These are phyloP conservation scores for Ophiocordyceps polyrhachis-furcata DNA, from an alignment of 2,329 filamentous ascomycete genomes.

Conservation along the genomic window DNA sequence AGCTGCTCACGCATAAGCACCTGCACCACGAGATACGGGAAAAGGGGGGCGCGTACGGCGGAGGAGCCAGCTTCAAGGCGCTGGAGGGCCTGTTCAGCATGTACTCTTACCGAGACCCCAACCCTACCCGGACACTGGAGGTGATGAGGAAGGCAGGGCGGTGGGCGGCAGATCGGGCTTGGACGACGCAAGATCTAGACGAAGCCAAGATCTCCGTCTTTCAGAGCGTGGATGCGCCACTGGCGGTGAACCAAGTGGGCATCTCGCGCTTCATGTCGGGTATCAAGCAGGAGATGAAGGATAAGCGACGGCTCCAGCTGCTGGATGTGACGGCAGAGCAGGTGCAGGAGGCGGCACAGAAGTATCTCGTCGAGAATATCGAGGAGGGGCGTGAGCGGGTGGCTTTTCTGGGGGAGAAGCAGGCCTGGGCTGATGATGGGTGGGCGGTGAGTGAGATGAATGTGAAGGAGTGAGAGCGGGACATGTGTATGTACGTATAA, in stretches of 20 bases:
- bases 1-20: constrained; percentile 89
- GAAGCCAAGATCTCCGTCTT: constrained; percentile 94
- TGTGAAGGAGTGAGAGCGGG: constrained; percentile 11
- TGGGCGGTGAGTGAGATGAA: constrained; percentile 71
- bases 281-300: constrained; percentile 76
- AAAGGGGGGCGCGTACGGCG: constrained; percentile 92
- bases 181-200: constrained; percentile 72
- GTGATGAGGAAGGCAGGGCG: constrained; percentile 69
- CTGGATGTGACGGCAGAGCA: constrained; percentile 71
- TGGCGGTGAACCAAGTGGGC: constrained; percentile 73
- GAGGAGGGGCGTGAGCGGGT: constrained; percentile 40
- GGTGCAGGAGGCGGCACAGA: constrained; percentile 63
- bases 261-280: constrained; percentile 72
- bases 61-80: constrained; percentile 65
- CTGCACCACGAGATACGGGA: constrained; percentile 95
- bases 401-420: constrained; percentile 68
- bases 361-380: constrained; percentile 55
- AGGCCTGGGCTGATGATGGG: constrained; percentile 55
- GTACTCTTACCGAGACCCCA: constrained; percentile 93
- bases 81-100: constrained; percentile 80
- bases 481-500: too few relatives aligned
- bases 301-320: constrained; percentile 63
- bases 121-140: constrained; percentile 70
- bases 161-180: constrained; percentile 67
- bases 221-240: constrained; percentile 76